Base-by-base conservation (phyloP, 805 yeast genomes). In the Ogataea chonburiensis region DNA sequence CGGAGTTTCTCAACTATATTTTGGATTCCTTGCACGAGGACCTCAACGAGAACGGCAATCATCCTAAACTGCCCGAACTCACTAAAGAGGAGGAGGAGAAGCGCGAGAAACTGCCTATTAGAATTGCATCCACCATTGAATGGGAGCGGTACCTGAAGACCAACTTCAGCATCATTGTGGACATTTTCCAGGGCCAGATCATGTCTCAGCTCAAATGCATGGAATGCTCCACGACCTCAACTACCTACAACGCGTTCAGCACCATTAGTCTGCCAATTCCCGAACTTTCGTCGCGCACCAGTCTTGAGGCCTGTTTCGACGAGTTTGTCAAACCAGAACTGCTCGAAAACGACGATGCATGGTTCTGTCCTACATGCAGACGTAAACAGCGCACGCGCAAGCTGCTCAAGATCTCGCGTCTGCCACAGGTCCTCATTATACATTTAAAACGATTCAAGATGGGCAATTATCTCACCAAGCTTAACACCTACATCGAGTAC, bases 101-200 rank as follows among this genome's bases (percentile, higher is more conserved):
- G 11, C 67, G 96, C 28, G 98, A 89, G 54, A 61, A 61, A 17
- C 60, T 86, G 52, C 83, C 94, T 0, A 70, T 87, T 2, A 69
- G 96, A 39, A 67, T 84, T 17, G 96, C 95, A 0, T 80, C 95
- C 0, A 75, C 93, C 0, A 76, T 87, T 32, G 96, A 89, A 56
- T 89, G 98, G 98, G 95, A 86, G 52, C 66, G 94, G 39, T 87
- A 87, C 55, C 64, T 86, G 37, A 79, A 78, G 40, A 73, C 85
- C 14, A 87, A 89, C 55, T 79, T 81, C 46, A 86, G 96, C 24
- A 70, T 81, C 1, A 72, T 89, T 16, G 93, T 85, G 2, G 89
- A 85, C 47, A 71, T 77, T 34, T 86, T 86, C 56, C 95, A 86
- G 55, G 98, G 97, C 1, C 97, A 89, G 60, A 84, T 81, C 51